Percentiles rank a stretch among this genome's conserved stretches.
phyloP scores from a whole-genome alignment of 2,329 filamentous ascomycete genomes.

The Aspergillus bombycis region DNA sequence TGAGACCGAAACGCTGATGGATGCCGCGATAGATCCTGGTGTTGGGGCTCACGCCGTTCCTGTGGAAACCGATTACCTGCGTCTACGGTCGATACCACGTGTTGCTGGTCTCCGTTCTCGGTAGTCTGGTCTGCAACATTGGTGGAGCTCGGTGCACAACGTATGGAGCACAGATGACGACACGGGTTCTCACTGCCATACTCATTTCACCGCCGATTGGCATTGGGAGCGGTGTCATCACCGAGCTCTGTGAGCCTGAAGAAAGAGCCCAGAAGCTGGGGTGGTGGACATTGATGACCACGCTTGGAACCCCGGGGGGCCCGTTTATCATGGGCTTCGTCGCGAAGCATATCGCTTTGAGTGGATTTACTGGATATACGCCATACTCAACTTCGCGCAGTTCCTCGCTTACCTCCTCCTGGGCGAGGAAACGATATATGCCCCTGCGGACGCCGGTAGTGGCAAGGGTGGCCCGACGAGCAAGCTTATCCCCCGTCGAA shows the following conservation, averaged over 20 bases:
- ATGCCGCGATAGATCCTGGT: slow-evolving; percentile 47
- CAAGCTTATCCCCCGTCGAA: slow-evolving; percentile 46
- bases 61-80: slow-evolving; percentile 59
- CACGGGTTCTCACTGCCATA: slow-evolving; percentile 54
- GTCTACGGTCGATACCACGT: slow-evolving; percentile 57
- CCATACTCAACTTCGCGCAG: slow-evolving; percentile 59
- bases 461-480: slow-evolving; percentile 28
- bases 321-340: slow-evolving; percentile 45
- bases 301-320: slow-evolving; percentile 48
- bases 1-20: background rate
- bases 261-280: slow-evolving; percentile 57
- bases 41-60: slow-evolving; percentile 54
- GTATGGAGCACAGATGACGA: slow-evolving; percentile 53
- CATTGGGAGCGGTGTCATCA: slow-evolving; percentile 58
- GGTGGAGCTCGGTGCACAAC: slow-evolving; percentile 53
- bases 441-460: slow-evolving; percentile 34
- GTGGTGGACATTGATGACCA: slow-evolving; percentile 56
- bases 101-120: slow-evolving; percentile 53
- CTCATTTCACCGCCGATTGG: slow-evolving; percentile 56
- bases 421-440: slow-evolving; percentile 57
- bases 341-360: slow-evolving; percentile 53
- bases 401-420: slow-evolving; percentile 57
- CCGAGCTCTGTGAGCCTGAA: slow-evolving; percentile 57
- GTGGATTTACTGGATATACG: slow-evolving; percentile 63
- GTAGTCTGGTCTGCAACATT: slow-evolving; percentile 54